Evolutionary conservation across 805 yeast species (phyloP).

Genomic region (Zygosaccharomyces lentus): DNA sequence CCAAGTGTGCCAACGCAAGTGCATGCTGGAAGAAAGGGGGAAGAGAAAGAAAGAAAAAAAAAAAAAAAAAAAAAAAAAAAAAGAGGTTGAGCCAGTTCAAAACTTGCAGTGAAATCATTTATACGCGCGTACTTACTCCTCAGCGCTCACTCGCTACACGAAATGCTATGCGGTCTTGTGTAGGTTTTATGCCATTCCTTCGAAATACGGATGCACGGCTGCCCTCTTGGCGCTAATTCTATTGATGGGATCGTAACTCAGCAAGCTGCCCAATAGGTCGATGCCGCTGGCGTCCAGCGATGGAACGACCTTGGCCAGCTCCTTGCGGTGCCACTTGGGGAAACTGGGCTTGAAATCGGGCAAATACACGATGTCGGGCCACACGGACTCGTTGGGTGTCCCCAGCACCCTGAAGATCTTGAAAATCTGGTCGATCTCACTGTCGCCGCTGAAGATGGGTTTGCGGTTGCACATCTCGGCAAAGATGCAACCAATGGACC

Average conservation of each 20-base stretch:
- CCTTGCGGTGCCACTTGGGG: constrained; percentile 85
- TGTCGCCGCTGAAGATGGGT: constrained; percentile 93
- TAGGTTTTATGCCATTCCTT: constrained; percentile 11
- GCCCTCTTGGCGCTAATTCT: constrained; percentile 95
- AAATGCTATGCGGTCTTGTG: no score
- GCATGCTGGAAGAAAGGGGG: no score
- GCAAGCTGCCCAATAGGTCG: constrained; percentile 70
- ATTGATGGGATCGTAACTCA: constrained; percentile 88
- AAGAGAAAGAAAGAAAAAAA: no score
- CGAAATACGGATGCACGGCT: constrained; percentile 67
- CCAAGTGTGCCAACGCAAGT: no score
- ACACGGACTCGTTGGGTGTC: constrained; percentile 89
- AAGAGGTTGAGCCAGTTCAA: no score
- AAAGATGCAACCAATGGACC: constrained; percentile 98
- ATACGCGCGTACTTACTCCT: no score
- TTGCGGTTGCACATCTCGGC: constrained; percentile 99
- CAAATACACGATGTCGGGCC: constrained; percentile 93
- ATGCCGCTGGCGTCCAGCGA: constrained; percentile 78
- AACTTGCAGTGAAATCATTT: no score
- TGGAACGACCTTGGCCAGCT: constrained; percentile 73
- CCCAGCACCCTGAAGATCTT: constrained; percentile 93
- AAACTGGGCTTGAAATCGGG: constrained; percentile 85
- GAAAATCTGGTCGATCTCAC: constrained; percentile 91
- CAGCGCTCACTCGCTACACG: no score
- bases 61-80: no score